Base-by-base conservation (phyloP, 495 filamentous ascomycete species). In the Darksidea phi region DNA sequence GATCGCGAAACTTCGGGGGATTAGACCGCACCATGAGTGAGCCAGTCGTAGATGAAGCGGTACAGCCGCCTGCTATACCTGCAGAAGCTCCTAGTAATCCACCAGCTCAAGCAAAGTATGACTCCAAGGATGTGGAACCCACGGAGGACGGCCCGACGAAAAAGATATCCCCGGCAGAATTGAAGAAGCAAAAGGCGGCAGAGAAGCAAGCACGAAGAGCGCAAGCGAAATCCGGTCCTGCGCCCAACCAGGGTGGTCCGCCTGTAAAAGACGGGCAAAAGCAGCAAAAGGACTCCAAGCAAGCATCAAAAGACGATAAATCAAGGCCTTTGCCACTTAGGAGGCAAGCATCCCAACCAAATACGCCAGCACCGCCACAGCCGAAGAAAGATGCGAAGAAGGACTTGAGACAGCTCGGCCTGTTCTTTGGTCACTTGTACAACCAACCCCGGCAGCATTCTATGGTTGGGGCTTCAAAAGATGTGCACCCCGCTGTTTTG, bases 401-500 rank as follows among this genome's bases (percentile, higher is more conserved):
- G 84, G 54, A 91, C 7, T 24, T 21, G 13, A 64, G 91, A 71
- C 86, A 84, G 34, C 83, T 86, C 13, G 84, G 88, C 43, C 84
- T 92, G 32, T 94, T 67, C 43, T 66, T 96, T 68, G 86, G 89
- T 51, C 91, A 97, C 72, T 74, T 97, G 13, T 87, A 94, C 66
- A 89, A 89, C 58, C 82, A 88, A 37, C 84, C 80, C 23, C 74
- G 87, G 63, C 79, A 86, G 57, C 88, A 87, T 53, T 85, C 84
- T 6, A 77, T 91, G 26, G 85, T 85, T 1, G 88, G 88, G 21
- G 89, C 88, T 12, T 81, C 84, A 28, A 94, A 93, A 70, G 92
- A 97, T 67, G 87, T 98, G 18, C 91, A 98, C 70, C 91, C 91
- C 1, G 85, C 90, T 0, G 86, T 97, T 8, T 74, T 96, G 57